Conservation (phyloP, 202 grass and related monocot species). For the Elaeis oleifera region DNA sequence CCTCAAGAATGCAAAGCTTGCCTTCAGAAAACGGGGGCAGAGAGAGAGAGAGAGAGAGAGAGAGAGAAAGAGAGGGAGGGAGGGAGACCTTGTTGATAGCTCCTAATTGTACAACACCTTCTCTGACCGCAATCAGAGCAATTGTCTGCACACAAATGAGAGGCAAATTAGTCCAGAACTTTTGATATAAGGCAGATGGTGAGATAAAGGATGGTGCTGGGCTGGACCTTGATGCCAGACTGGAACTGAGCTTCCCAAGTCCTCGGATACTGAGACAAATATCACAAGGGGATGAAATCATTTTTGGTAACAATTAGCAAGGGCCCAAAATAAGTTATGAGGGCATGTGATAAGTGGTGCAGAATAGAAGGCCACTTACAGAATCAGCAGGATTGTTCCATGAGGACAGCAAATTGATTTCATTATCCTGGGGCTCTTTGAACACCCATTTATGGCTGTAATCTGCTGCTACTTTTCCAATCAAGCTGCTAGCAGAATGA, state of each 20-base stretch:
- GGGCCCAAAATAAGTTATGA: too few species aligned
- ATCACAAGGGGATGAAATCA: too few species aligned
- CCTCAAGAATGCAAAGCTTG: too few species aligned
- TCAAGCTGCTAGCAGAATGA: slow-evolving; percentile 38
- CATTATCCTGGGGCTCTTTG: slow-evolving; percentile 54
- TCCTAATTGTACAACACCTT: slow-evolving; percentile 96
- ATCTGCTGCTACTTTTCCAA: slow-evolving; percentile 95
- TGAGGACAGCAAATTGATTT: slow-evolving; percentile 46
- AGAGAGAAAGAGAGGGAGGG: neutral
- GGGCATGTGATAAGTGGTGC: too few species aligned
- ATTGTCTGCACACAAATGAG: slow-evolving; percentile 60
- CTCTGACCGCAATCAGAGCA: slow-evolving; percentile 87
- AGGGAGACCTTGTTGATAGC: slow-evolving; percentile 67
- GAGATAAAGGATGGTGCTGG: neutral
- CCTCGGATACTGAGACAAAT: slow-evolving; percentile 66
- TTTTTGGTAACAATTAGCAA: too few species aligned
- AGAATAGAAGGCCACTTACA: slow-evolving; percentile 33
- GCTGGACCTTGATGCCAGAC: slow-evolving; percentile 71
- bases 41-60: neutral
- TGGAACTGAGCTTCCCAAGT: slow-evolving; percentile 98
- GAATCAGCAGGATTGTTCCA: slow-evolving; percentile 85
- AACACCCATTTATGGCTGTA: slow-evolving; percentile 97
- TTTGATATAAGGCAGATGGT: neutral
- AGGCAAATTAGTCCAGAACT: slow-evolving; percentile 3
- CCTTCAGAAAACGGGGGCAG: too few species aligned